These are phyloP conservation scores for Hanseniaspora clermontiae DNA, from an alignment of 805 yeast genomes.

Conservation along the genomic window DNA sequence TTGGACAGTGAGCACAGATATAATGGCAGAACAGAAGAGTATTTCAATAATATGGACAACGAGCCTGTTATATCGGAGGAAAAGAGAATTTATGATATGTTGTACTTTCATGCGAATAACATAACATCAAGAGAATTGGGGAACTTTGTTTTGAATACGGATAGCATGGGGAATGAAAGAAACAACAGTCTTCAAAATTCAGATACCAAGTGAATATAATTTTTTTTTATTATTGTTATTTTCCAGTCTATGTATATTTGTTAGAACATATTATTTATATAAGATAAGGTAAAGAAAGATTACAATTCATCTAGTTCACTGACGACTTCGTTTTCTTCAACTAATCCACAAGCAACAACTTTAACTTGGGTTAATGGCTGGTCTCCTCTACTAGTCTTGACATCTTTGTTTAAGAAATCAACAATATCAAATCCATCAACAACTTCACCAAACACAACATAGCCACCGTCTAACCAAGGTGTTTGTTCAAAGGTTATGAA, in stretches of 20 bases:
- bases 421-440: conserved; percentile 78
- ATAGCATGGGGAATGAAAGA: not conserved
- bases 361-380: conserved; percentile 36
- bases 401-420: conserved; percentile 48
- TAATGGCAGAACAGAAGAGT: conserved; percentile 9
- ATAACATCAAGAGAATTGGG: conserved; percentile 49
- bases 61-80: conserved; percentile 34
- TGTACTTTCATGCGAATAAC: conserved; percentile 51
- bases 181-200: not conserved
- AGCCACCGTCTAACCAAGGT: conserved; percentile 84
- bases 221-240: not conserved
- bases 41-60: conserved; percentile 2
- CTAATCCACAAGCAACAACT: conserved; percentile 10
- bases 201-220: not conserved
- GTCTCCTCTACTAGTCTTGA: conserved; percentile 59
- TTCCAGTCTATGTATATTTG: too few relatives aligned
- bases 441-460: conserved; percentile 95
- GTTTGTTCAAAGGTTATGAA: conserved; percentile 78
- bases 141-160: conserved; percentile 21
- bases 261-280: too few relatives aligned
- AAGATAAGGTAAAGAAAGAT: not conserved
- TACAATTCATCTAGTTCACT: conserved; percentile 12
- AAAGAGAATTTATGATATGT: conserved; percentile 44
- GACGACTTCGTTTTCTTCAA: not conserved
- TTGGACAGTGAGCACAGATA: conserved; percentile 13